Base-by-base conservation (phyloP, 202 grass and related monocot genomes). In the Setaria italica region DNA sequence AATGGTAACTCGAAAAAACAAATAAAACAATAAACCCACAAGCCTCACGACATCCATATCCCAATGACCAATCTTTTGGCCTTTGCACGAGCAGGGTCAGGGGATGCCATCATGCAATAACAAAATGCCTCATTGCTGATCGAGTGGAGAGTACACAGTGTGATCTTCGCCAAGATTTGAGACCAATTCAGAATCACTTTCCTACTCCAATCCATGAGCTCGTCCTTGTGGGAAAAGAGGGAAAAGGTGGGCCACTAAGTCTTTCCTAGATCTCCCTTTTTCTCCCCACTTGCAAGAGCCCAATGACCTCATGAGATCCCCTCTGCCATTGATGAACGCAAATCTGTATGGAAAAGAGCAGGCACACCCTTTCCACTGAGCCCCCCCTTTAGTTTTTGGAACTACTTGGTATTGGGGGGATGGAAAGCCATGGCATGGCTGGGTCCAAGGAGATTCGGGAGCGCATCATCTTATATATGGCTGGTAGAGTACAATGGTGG, bases 401-500 rank as follows among this genome's bases (percentile, higher is more conserved):
- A 85, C 91, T 87, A 85, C 87, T 56, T 81, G 85, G 82, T 73
- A 85, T 89, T 85, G 87, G 72, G 87, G 82, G 76, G 65, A 90
- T 85, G 58, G 68, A 87, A 90, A 92, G 80, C 66, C 82, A 82
- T 73, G 73, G 30, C 41, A 69, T 84, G 75, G 70, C 57, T 89
- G 91, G 87, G 84, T 81, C 91, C 87, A 90, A 87, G 77, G 85
- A 92, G 87, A 92, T 87, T 90, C 77, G 66, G 64, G 82, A 77
- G 59, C 57, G 25, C 62, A 83, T 88, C 78, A 77, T 91, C 51
- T 65, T 91, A 82, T 63, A 80, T 79, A 84, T 87, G 80, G 76
- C 84, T 76, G 55, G 70, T 87, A 77, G 80, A 80, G 76, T 78
- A 77, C 88, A 80, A 75, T 84, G 70, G 80, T 87, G 85, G 82